phyloP scores from a whole-genome alignment of 345 rosid genomes.

The Citrus sp. region DNA sequence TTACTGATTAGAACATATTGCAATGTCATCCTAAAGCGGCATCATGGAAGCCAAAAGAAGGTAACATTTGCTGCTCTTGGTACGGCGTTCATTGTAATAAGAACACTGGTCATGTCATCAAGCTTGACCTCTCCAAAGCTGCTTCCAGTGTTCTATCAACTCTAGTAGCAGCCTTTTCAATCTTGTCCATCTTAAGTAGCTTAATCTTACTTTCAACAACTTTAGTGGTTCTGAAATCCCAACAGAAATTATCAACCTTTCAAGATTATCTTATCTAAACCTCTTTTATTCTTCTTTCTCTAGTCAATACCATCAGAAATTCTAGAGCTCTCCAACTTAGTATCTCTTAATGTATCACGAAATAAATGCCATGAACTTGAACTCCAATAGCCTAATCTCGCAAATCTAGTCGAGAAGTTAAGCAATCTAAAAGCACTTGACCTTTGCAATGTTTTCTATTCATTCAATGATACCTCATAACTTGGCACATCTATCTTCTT shows the following conservation, averaged over 20 bases:
- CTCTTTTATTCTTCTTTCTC: not conserved
- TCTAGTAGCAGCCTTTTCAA: too few relatives aligned
- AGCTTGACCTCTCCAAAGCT: too few relatives aligned
- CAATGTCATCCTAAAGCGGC: not conserved
- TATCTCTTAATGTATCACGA: slow-evolving; percentile 1
- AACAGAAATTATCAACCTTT: not conserved
- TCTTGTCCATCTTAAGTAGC: not conserved
- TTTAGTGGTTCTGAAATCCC: not conserved
- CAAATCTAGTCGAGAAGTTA: not conserved
- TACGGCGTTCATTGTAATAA: not conserved
- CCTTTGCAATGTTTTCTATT: not conserved
- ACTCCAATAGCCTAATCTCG: not conserved
- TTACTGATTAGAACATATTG: too few relatives aligned
- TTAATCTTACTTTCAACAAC: not conserved
- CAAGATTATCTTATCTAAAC: not conserved
- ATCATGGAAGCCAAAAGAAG: not conserved
- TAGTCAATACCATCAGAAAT: not conserved
- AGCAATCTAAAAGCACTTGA: slow-evolving; percentile 4
- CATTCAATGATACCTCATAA: not conserved
- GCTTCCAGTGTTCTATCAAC: too few relatives aligned
- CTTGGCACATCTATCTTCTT: not conserved
- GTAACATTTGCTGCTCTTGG: not conserved
- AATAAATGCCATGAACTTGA: not conserved
- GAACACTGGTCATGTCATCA: not conserved
- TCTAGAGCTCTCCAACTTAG: not conserved